These are phyloP conservation scores for Vitis hybrid DNA, from an alignment of 177 flowering plant genomes.

Conservation along the genomic window DNA sequence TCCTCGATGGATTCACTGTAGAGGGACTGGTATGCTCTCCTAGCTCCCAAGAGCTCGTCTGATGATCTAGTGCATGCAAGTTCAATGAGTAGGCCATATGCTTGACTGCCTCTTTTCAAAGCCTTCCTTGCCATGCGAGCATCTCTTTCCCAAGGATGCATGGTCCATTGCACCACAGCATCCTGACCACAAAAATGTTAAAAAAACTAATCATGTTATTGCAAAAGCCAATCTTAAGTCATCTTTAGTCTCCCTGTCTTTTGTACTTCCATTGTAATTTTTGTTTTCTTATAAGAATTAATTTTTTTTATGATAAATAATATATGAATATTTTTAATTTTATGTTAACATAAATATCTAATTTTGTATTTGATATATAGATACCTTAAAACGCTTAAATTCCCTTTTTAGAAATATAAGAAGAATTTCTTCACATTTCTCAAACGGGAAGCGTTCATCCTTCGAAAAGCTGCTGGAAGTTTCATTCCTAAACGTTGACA, in stretches of 20 bases:
- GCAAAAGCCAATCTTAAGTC: background rate
- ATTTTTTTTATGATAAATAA: too few species aligned
- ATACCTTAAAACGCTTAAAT: constrained; percentile 67
- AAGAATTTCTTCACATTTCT: constrained; percentile 49
- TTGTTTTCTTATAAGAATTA: too few species aligned
- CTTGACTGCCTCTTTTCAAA: constrained; percentile 34
- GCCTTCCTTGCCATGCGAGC: constrained; percentile 65
- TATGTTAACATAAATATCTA: background rate
- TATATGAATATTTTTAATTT: too few species aligned
- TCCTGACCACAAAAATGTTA: constrained; percentile 28
- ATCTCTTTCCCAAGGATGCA: constrained; percentile 92
- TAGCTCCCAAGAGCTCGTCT: constrained; percentile 72
- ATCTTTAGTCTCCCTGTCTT: too few species aligned
- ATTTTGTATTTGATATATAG: background rate
- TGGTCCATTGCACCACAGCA: constrained; percentile 69
- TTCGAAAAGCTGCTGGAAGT: too few species aligned
- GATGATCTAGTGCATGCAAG: constrained; percentile 74
- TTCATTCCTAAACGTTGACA: too few species aligned
- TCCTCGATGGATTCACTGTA: constrained; percentile 71
- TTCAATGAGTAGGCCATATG: constrained; percentile 52
- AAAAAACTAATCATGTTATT: background rate
- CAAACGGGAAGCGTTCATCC: constrained; percentile 55
- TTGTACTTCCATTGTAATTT: too few species aligned
- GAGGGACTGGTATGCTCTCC: constrained; percentile 81
- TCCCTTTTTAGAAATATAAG: constrained; percentile 51